Evolutionary conservation across 2,329 filamentous ascomycete genomes (phyloP).

Genomic region (Arthrocladium fulminans): DNA sequence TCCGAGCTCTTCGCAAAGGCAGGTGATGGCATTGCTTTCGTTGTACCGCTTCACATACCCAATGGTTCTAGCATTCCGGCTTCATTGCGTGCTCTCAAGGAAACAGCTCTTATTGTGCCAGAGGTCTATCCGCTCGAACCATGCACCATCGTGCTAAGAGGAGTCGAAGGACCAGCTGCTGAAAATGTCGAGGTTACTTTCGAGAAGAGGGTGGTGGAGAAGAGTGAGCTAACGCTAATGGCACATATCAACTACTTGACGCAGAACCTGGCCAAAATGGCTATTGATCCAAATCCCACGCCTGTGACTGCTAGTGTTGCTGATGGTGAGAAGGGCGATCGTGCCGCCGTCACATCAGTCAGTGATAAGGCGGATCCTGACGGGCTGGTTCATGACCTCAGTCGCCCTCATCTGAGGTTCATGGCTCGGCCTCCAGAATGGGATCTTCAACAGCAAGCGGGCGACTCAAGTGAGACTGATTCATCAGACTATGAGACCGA

Average conservation of each 20-base stretch:
- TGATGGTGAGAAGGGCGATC: neutral
- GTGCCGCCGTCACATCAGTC: neutral
- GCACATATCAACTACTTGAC: conserved; percentile 66
- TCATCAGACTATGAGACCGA: conserved; percentile 36
- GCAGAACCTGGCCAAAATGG: conserved; percentile 60
- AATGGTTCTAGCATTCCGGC: conserved; percentile 52
- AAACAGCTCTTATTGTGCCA: conserved; percentile 61
- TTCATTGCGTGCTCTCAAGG: conserved; percentile 53
- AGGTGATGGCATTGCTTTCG: conserved; percentile 61
- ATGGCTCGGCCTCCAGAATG: conserved; percentile 74
- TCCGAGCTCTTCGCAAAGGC: conserved; percentile 59
- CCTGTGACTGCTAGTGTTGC: conserved; percentile 9
- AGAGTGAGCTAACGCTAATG: conserved; percentile 56
- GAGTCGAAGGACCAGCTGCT: conserved; percentile 52
- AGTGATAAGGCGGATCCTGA: conserved; percentile 13
- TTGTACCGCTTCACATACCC: conserved; percentile 59
- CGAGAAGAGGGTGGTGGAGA: conserved; percentile 46
- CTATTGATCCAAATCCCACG: conserved; percentile 42
- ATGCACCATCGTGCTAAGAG: conserved; percentile 57
- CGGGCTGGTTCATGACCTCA: conserved; percentile 24
- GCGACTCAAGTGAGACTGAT: conserved; percentile 33
- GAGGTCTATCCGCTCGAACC: conserved; percentile 62
- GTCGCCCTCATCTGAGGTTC: conserved; percentile 57
- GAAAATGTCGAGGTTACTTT: conserved; percentile 59
- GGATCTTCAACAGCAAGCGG: conserved; percentile 34